Base-by-base conservation (phyloP, 768 basidiomycete genomes). In the Sistotremastrum niveocremeum region DNA sequence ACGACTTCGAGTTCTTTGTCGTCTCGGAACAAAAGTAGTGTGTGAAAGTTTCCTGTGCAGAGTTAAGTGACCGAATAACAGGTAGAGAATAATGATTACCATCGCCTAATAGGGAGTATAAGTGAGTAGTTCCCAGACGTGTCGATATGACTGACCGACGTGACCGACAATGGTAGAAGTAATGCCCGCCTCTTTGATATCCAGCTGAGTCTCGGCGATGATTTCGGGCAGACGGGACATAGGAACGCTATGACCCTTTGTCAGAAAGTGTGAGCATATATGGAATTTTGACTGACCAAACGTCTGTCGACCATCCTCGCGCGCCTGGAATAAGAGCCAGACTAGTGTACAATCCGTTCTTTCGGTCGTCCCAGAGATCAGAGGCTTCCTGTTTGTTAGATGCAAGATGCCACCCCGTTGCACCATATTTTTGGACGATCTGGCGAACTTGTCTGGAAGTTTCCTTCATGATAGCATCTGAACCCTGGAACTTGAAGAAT, bases 401-500 rank as follows among this genome's bases (percentile, higher is more conserved):
- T 0, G 87, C 86, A 55, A 88, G 82, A 52, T 77, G 67, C 49
- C 91, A 86, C 30, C 70, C 68, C 20, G 60, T 68, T 42, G 85
- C 78, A 2, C 78, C 77, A 52, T 93, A 78, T 53, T 69, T 74
- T 54, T 74, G 68, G 20, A 79, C 75, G 30, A 94, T 76, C 6
- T 61, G 55, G 52, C 78, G 67, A 29, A 87, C 72, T 12, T 68
- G 61, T 39, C 72, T 67, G 0, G 82, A 74, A 0, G 84, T 72
- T 37, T 72, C 70, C 3, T 72, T 57, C 58, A 65, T 62, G 33
- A 84, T 74, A 4, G 73, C 70, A 7, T 69, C 61, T 34, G 84
- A 77, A 2, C 89, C 89, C 58, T 91, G 87, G 44, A 95, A 74
- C 60, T 94, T 93, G 72, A 97, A 87, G 65, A 95, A 89, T 7